Evolutionary conservation across 768 basidiomycete species (phyloP), one percentile per base, ranked within the genome.

Genomic region (Erythrobasidium yunnanense): DNA sequence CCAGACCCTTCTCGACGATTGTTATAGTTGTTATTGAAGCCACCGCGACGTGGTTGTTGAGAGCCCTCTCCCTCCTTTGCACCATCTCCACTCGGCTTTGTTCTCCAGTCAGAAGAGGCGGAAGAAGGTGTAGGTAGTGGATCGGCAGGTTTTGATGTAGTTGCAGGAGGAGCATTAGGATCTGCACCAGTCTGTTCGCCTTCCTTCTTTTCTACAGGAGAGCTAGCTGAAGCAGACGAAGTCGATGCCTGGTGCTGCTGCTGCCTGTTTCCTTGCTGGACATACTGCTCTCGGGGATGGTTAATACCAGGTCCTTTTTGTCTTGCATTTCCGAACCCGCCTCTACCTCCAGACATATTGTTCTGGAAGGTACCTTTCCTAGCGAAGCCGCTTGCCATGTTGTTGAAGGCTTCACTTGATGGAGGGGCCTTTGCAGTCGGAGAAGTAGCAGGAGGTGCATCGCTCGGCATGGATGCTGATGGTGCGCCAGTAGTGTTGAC

Each of bases 1-100:
- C 57, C 34, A 45, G 29, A 46, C 29, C 17, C 33, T 73, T 0
- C 75, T 75, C n/a, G 66, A 11, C 35, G 49, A 46, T n/a, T 23
- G 51, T 27, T 27, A n/a, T 27, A 30, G 18, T 55, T 35, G 30
- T 55, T 55, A 8, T 35, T 35, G 35, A 29, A 23, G 15, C 22
- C 25, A 13, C 35, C 54, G 35, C 4, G 5, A 13, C 35, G 54
- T 13, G 30, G 54, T 7, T 11, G 30, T 34, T 5, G 54, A 8
- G 5, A 29, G 30, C 4, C 54, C 22, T 5, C 30, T 5, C 13
- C 54, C 54, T 55, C 38, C 30, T 13, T 55, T 6, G 54, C 32
- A 55, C 2, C 27, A 29, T 8, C 38, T 11, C 11, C n/a, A 42
- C 11, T n/a, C 38, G 38, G 38, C 11, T 11, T 11, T 11, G 38